Conservation (phyloP, 805 yeast genomes). For the Cyberlindnera mrakii region DNA sequence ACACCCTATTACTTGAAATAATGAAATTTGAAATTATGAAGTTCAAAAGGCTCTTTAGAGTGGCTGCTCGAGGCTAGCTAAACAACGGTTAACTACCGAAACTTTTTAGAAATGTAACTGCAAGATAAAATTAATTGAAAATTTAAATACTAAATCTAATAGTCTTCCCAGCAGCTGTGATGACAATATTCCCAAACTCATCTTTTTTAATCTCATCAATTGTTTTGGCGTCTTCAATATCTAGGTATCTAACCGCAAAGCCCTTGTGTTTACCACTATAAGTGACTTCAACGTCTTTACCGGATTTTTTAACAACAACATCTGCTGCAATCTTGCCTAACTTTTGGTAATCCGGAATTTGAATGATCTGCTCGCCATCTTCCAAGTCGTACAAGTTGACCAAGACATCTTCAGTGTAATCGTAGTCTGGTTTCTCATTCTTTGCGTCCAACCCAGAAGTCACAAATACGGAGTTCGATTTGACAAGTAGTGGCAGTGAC, state of each 20-base stretch:
- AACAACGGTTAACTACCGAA: no score
- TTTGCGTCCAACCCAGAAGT: constrained; percentile 13
- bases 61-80: no score
- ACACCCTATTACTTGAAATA: no score
- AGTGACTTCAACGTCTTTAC: constrained; percentile 4
- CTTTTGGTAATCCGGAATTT: constrained; percentile 12
- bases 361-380: constrained; percentile 13
- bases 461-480: constrained; percentile 14
- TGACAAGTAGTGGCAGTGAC: constrained; percentile 16
- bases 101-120: no score
- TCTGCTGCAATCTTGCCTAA: constrained; percentile 11
- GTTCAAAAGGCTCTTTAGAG: no score
- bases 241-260: constrained; percentile 15
- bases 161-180: constrained; percentile 3
- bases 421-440: constrained; percentile 16
- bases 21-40: no score
- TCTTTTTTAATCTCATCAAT: constrained; percentile 4
- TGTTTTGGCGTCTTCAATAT: constrained; percentile 1
- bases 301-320: constrained; percentile 8
- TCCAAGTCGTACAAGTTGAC: constrained; percentile 14
- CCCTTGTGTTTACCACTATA: constrained; percentile 4
- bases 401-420: constrained; percentile 15
- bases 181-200: constrained; percentile 10
- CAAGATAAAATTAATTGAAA: background rate
- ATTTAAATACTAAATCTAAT: background rate